Evolutionary conservation across 2,329 filamentous ascomycete species (phyloP), one percentile per base, ranked within the genome.

Genomic region (Botrytis sinoallii): DNA sequence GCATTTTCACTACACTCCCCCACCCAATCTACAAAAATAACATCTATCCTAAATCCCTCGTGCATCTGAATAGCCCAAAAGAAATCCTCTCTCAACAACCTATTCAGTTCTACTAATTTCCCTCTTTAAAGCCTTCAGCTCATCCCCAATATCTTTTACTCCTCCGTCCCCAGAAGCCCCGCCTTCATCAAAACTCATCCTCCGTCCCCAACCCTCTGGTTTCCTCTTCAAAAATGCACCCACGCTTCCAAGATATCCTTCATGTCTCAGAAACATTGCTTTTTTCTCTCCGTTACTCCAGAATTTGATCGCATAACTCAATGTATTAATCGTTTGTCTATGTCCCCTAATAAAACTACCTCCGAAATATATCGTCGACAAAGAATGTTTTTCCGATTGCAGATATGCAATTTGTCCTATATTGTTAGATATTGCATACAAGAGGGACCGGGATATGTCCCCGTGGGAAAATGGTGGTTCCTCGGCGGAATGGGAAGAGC

Each of bases 321-420:
- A 86, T 0, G 96, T 98, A 83, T 98, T 97, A 89, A 99, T 99
- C 20, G 96, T 99, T 84, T 98, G 96, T 25, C 93, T 90, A 82
- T 99, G 96, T 59, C 96, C 96, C 60, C 96, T 91, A 81, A 99
- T 98, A 82, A 98, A 99, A 10, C 93, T 96, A 38, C 96, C 96
- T 35, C 96, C 96, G 83, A 99, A 99, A 85, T 99, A 99, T 75
- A 99, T 98, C 80, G 95, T 91, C 76, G 93, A 92, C 40, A 98
- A 86, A 64, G 92, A 89, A 84, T 99, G 95, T 81, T 97, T 96
- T 82, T 98, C 95, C 9, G 94, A 96, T 81, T 98, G 96, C n/a
- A 99, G 86, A 82, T 96, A 98, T 61, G 96, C 94, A 79, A 99
- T 97, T 84, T 99, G 96, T 25, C 96, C 96, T 76, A 98, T 98